Evolutionary conservation across 164 flowering plant species (phyloP), one percentile per base, ranked within the genome.

Genomic region (Magnolia changhungtana): DNA sequence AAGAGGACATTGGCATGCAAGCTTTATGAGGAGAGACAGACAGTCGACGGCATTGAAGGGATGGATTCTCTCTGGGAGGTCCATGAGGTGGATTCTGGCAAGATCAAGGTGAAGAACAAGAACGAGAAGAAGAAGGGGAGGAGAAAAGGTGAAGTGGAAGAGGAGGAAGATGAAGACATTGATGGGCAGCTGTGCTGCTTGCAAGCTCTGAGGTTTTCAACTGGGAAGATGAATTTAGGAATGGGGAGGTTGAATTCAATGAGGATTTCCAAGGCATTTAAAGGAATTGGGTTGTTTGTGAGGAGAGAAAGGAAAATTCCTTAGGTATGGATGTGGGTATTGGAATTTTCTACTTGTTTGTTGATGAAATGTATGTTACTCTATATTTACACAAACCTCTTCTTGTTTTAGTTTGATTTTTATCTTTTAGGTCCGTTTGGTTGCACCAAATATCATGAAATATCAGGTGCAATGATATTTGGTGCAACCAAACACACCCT

Each of bases 11-110:
- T 96, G 69, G 99, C 96, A 1, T 92, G 98, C 85, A 96, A 92
- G 87, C 92, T 96, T 9, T 96, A 86, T 50, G 98, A 96, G 78
- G 99, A 96, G 78, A 78, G 76, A 61, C 68, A 23, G 52, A 50
- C 52, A 63, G 84, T 58, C 8, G 85, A 76, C 8, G 92, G 83
- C 8, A 81, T 82, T 0, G 95, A 91, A 82, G 96, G 92, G 10
- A 95, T 95, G 98, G 99, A 96, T 77, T 72, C 81, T 76, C 87
- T 96, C 2, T 96, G 99, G 99, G 99, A 96, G 86, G 80, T 88
- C 19, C 83, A 91, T 59, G 99, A 93, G 83, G 75, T 82, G 0
- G 88, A 88, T 8, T 72, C 45, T 37, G 73, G 64, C 7, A 83
- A 81, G 74, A 50, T 3, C 13, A 76, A 75, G 75, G 58, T 16